phyloP scores from a whole-genome alignment of 176 grass and related monocot species.

The Hordeum marinum region DNA sequence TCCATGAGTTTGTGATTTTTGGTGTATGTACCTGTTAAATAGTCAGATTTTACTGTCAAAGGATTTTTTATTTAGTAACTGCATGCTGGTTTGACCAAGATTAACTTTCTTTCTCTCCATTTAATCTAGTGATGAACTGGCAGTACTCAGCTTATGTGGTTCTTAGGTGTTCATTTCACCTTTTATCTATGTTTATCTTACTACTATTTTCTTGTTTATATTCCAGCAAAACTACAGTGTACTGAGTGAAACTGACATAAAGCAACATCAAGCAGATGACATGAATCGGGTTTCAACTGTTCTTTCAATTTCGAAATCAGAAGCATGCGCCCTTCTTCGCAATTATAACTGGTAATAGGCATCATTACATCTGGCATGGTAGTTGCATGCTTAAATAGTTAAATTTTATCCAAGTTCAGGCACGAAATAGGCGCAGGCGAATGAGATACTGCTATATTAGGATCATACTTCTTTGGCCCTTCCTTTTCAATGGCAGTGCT shows the following conservation, averaged over 20 bases:
- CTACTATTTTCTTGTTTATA: constrained; percentile 19
- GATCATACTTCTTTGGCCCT: neutral
- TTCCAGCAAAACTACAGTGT: constrained; percentile 89
- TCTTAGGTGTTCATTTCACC: constrained; percentile 4
- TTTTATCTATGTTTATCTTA: constrained; percentile 8
- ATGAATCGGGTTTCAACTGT: constrained; percentile 95
- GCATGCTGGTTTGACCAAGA: neutral
- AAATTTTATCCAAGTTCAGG: neutral
- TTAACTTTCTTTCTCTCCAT: neutral
- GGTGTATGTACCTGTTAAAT: neutral
- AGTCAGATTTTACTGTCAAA: neutral
- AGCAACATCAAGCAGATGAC: constrained; percentile 78
- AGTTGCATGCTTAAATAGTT: neutral
- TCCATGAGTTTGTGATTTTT: neutral
- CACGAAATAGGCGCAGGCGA: neutral
- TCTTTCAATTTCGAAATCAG: constrained; percentile 83
- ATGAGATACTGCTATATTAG: neutral
- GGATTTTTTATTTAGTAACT: neutral
- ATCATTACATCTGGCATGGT: neutral
- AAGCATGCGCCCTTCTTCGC: constrained; percentile 84
- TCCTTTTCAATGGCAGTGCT: neutral
- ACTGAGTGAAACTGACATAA: constrained; percentile 80
- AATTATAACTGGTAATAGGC: constrained; percentile 74
- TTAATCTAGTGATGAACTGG: neutral
- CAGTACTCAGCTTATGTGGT: neutral